phyloP scores from a whole-genome alignment of 1,139 yeast genomes.

The Geotrichum bryndzae region DNA sequence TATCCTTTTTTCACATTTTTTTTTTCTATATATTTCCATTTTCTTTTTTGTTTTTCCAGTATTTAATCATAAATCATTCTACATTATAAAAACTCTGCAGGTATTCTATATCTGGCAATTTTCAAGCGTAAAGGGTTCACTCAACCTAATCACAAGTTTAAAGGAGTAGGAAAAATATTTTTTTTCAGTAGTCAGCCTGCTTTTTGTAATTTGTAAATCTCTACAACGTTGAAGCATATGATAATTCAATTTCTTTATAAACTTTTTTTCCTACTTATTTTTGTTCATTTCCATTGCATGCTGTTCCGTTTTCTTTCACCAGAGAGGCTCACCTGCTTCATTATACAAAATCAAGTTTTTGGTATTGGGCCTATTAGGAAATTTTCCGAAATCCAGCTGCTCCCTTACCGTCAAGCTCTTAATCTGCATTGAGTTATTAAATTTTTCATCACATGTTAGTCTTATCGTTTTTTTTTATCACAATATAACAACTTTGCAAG shows the following conservation, averaged over 20 bases:
- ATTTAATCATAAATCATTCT: not conserved
- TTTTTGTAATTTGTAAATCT: not conserved
- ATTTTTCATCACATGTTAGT: not conserved
- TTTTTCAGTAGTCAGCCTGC: not conserved
- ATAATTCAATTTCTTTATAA: not conserved
- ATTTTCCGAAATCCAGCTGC: conserved; percentile 29
- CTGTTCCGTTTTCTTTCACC: conserved; percentile 24
- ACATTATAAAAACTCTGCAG: conserved; percentile 14
- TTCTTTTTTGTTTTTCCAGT: not conserved
- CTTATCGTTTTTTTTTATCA: not conserved
- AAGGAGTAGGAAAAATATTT: too few relatives aligned
- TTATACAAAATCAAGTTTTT: conserved; percentile 40
- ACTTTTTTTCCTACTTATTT: not conserved
- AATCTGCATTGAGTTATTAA: conserved; percentile 15
- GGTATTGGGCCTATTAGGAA: conserved; percentile 35
- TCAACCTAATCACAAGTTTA: not conserved
- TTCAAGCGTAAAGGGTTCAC: not conserved
- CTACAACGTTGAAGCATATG: too few relatives aligned
- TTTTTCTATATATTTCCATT: not conserved
- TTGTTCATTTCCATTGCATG: conserved; percentile 13
- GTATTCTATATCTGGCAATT: not conserved
- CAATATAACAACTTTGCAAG: not conserved
- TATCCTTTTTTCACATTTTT: not conserved
- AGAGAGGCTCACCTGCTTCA: conserved; percentile 38
- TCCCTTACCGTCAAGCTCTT: conserved; percentile 24